Base-by-base conservation (phyloP, 2,329 filamentous ascomycete species). In the Microascus cirrosus region DNA sequence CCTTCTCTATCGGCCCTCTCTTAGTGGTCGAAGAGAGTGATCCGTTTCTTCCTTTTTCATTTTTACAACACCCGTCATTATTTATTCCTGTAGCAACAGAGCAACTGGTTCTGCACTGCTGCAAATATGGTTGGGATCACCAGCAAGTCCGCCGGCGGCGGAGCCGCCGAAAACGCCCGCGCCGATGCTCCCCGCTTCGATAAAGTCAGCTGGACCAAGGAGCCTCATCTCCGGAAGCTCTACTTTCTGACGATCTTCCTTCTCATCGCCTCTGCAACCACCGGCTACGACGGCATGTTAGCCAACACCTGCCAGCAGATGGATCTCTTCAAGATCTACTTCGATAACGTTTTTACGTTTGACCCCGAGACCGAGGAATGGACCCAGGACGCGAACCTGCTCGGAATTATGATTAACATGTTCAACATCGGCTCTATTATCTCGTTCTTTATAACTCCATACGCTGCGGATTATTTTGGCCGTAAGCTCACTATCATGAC, bases 261-360 rank as follows among this genome's bases (percentile, higher is more conserved):
- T 59, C 79, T 81, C 67, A 71, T 84, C 59, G 81, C 79, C 13
- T 84, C 81, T 34, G 81, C 81, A 51, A 84, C 81, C 34, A 84
- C 80, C 8, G 81, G 81, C 57, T 84, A 83, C 65, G 82, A 85
- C 69, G 80, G 81, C 58, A 79, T 80, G 76, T 71, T 82, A 60
- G 72, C 82, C 66, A 83, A 83, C 68, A 81, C 79, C 11, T 80
- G 78, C 2, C 79, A 83, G 70, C 76, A 81, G 67, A 79, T 83
- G 64, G 70, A 78, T 60, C 68, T 68, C 20, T 83, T 79, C 79
- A 73, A 77, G 61, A 61, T 65, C 2, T 80, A 74, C 69, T 83
- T 83, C 68, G 20, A 48, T 25, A 34, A 28, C 51, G 35, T 55
- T 8, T 56, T 57, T 12, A 53, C 35, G 45, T 45, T 45, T 42